Evolutionary conservation across 2,329 filamentous ascomycete genomes (phyloP).

Genomic region (Blastomyces silverae): DNA sequence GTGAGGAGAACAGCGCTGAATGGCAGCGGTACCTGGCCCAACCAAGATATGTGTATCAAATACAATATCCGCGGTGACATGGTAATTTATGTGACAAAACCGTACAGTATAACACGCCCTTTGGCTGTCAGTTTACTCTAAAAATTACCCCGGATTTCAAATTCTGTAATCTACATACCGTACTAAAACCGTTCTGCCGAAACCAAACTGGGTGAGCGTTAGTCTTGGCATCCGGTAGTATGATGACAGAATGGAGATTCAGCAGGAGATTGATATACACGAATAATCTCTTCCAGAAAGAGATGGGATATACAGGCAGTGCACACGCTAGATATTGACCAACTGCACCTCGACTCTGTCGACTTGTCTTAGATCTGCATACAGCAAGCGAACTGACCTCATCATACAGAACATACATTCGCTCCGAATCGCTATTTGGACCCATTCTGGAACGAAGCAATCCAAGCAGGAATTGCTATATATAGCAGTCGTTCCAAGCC

Average conservation of each 20-base stretch:
- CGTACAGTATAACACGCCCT: not conserved
- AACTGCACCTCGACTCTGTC: not conserved
- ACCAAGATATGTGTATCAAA: constrained; percentile 6
- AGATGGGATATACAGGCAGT: not conserved
- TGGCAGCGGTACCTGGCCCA: not conserved
- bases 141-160: too few species aligned
- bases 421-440: not conserved
- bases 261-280: not conserved
- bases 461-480: not conserved
- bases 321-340: not conserved
- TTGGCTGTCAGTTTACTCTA: not conserved
- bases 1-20: not conserved
- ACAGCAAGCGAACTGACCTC: not conserved
- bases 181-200: not conserved
- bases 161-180: not conserved
- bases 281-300: not conserved
- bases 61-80: not conserved
- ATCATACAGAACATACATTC: not conserved
- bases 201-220: not conserved
- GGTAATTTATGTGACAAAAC: constrained; percentile 8
- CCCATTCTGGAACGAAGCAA: not conserved
- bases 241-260: not conserved
- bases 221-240: not conserved
- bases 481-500: not conserved
- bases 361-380: not conserved